Base-by-base conservation (phyloP, 2,329 filamentous ascomycete genomes). In the Curvularia sp. region DNA sequence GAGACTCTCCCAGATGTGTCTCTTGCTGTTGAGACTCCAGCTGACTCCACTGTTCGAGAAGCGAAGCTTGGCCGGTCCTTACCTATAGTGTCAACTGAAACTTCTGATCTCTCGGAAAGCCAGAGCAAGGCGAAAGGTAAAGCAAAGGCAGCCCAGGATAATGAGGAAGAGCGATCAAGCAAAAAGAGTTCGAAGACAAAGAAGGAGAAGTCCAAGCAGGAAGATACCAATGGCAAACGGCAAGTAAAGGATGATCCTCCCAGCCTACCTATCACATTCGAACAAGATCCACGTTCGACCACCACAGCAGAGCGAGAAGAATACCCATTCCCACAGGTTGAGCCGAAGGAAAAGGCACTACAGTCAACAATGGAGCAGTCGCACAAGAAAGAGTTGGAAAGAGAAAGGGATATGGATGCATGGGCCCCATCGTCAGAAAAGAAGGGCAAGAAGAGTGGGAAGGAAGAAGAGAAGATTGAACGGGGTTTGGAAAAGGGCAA, bases 381-480 rank as follows among this genome's bases (percentile, higher is more conserved):
- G 31, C 33, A 31, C 30, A 54, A 20, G 28, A 62, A 54, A 5
- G 58, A 61, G 51, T 64, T 46, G 54, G 64, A 60, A 67, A 70
- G 58, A 57, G 70, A 43, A 65, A 66, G 48, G 64, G 64, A 67
- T 20, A 65, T 66, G 30, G 63, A 64, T 33, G 69, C 70, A 26
- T 71, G 66, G 60, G 74, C 76, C 7, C 62, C 74, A 38, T 74
- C 79, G 49, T 69, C 70, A 55, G 81, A 79, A 60, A 79, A 81
- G 66, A 84, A 82, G 63, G 79, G 74, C 28, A 70, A 67, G 53
- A 72, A 71, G 57, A 76, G 74, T 62, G 77, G 73, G 55, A 76
- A 74, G 42, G 67, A 64, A 22, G 71, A 71, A 58, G 64, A 53
- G 8, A 66, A 52, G 26, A 50, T 33, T 70, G 74, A 71, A 68